These are phyloP conservation scores for Penicillium sp. DNA, from an alignment of 2,329 filamentous ascomycete genomes.

Conservation along the genomic window DNA sequence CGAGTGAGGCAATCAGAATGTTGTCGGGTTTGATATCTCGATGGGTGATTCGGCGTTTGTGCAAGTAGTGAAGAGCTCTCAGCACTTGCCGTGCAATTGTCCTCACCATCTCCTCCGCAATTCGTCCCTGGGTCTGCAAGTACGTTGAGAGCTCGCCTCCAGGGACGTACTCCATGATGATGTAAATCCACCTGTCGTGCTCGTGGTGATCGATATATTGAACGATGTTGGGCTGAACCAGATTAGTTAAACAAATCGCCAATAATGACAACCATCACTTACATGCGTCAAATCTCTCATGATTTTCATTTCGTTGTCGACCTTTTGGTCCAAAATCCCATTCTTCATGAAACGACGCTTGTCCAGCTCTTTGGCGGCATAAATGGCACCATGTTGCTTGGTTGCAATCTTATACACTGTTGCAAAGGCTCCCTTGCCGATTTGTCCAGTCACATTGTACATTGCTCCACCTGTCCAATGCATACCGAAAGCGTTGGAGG, in stretches of 20 bases:
- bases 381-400: constrained; percentile 78
- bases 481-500: constrained; percentile 62
- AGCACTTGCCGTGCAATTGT: constrained; percentile 70
- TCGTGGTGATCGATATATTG: constrained; percentile 88
- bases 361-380: constrained; percentile 91
- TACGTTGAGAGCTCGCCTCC: constrained; percentile 80
- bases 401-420: constrained; percentile 88
- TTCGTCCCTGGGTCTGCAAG: constrained; percentile 60
- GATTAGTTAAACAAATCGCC: constrained; percentile 9
- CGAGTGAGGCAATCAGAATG: constrained; percentile 74
- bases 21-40: constrained; percentile 99
- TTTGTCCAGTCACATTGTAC: constrained; percentile 79
- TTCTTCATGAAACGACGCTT: constrained; percentile 94
- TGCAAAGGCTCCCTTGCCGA: constrained; percentile 94
- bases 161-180: constrained; percentile 93
- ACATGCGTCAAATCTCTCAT: constrained; percentile 86
- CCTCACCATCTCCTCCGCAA: constrained; percentile 70
- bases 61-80: constrained; percentile 81
- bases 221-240: constrained; percentile 75
- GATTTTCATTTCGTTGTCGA: constrained; percentile 96
- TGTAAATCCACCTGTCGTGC: constrained; percentile 77
- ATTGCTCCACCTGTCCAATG: constrained; percentile 75
- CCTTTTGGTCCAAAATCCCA: constrained; percentile 82
- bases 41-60: constrained; percentile 86
- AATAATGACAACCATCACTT: constrained; percentile 37